Percentiles rank a stretch among this genome's conserved stretches.
Evolutionary conservation across 2,329 filamentous ascomycete species (phyloP).

Genomic region (Apiospora pterosperma): DNA sequence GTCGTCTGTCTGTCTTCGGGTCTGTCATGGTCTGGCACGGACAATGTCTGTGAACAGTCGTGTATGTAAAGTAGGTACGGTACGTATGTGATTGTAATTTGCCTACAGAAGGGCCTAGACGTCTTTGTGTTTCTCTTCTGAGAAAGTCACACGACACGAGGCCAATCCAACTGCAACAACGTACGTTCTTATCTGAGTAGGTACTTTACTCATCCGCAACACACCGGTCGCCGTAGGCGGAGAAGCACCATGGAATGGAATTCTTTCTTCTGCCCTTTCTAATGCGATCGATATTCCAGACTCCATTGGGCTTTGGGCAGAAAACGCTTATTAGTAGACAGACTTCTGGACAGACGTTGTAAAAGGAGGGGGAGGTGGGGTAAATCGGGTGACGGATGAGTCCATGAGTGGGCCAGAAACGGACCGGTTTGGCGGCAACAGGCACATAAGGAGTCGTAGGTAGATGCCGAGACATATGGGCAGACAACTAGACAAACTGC

Average conservation of each 20-base stretch:
- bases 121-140: neutral
- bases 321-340: neutral
- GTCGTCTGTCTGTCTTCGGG: neutral
- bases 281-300: neutral
- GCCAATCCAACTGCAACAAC: neutral
- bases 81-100: too few species aligned
- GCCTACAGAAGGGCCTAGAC: neutral
- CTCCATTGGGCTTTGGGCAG: neutral
- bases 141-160: neutral
- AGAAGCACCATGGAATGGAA: neutral
- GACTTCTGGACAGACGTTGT: neutral
- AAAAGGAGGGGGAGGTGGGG: slow-evolving; percentile 1
- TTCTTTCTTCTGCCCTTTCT: neutral
- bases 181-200: neutral
- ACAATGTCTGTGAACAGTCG: neutral
- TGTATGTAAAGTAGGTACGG: too few species aligned
- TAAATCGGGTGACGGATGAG: neutral
- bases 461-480: neutral
- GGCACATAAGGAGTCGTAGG: neutral
- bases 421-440: neutral
- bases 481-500: neutral
- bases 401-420: neutral
- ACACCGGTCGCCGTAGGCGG: neutral
- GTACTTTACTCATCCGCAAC: neutral
- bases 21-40: neutral